Conservation (phyloP, 129 eudicot species). For the Pseudognaphalium luteoalbum region DNA sequence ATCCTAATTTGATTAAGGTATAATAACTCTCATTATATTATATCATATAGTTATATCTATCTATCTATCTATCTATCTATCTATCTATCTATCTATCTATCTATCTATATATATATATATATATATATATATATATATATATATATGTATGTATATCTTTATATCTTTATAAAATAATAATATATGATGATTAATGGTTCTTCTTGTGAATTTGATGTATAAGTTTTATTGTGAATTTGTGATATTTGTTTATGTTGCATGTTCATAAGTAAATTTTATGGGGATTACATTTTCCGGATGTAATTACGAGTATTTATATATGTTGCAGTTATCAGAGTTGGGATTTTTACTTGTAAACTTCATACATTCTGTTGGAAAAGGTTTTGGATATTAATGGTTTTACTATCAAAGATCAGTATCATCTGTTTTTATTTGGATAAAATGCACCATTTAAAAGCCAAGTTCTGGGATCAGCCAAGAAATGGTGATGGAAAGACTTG, state of each 20-base stretch:
- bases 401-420: too few species aligned
- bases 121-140: too few species aligned
- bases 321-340: not conserved
- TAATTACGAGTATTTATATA: not conserved
- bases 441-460: too few species aligned
- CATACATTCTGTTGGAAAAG: too few species aligned
- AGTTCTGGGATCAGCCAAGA: not conserved
- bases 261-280: not conserved
- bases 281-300: not conserved
- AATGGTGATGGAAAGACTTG: not conserved
- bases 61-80: too few species aligned
- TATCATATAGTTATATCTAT: not conserved
- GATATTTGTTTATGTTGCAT: not conserved
- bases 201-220: not conserved
- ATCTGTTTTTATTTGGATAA: too few species aligned
- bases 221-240: not conserved
- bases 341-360: not conserved
- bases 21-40: not conserved
- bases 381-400: too few species aligned
- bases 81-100: too few species aligned
- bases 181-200: not conserved
- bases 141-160: too few species aligned
- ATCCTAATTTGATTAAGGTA: conserved; percentile 56
- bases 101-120: too few species aligned
- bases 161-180: not conserved